Evolutionary conservation across 768 basidiomycete genomes (phyloP).

Genomic region (Flagelloscypha sp.): DNA sequence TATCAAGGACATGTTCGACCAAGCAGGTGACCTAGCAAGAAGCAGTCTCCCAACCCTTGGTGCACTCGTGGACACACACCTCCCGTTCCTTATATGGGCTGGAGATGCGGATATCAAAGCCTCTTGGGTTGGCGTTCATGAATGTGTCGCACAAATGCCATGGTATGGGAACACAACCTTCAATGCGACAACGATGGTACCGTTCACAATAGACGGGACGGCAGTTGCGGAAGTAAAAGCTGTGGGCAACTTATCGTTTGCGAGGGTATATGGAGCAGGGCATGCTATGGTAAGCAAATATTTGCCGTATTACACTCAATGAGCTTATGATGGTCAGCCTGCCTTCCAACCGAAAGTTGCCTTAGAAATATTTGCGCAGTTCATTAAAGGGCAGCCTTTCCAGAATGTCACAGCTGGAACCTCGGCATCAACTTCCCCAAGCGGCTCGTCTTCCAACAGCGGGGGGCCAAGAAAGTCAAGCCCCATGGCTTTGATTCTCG

Average conservation of each 20-base stretch:
- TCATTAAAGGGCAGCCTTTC: slow-evolving; percentile 35
- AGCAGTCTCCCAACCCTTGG: slow-evolving; percentile 2
- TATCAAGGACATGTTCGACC: slow-evolving; percentile 15
- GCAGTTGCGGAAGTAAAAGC: slow-evolving; percentile 54
- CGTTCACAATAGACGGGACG: slow-evolving; percentile 35
- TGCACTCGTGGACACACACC: slow-evolving; percentile 2
- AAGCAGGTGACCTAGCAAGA: slow-evolving; percentile 28
- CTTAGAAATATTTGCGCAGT: slow-evolving; percentile 50
- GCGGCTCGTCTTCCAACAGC: too few relatives aligned
- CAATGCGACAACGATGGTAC: slow-evolving; percentile 33
- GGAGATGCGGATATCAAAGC: slow-evolving; percentile 45
- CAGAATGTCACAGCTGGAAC: too few relatives aligned
- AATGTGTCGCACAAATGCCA: slow-evolving; percentile 33
- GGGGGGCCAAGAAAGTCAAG: too few relatives aligned
- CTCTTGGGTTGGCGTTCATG: slow-evolving; percentile 42
- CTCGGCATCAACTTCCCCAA: too few relatives aligned
- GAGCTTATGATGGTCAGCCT: slow-evolving; percentile 16
- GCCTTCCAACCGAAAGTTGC: slow-evolving; percentile 55
- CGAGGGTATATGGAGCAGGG: slow-evolving; percentile 51
- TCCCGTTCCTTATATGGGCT: slow-evolving; percentile 19
- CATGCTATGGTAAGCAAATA: slow-evolving; percentile 49
- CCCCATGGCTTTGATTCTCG: too few relatives aligned
- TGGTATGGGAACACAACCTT: slow-evolving; percentile 36
- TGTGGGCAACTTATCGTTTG: slow-evolving; percentile 60
- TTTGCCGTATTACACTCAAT: slow-evolving; percentile 1